A percentile compares a stretch with the other conserved stretches of the same genome.
These are phyloP conservation scores for Mangifera indica DNA, from an alignment of 345 rosid species.

Conservation along the genomic window DNA sequence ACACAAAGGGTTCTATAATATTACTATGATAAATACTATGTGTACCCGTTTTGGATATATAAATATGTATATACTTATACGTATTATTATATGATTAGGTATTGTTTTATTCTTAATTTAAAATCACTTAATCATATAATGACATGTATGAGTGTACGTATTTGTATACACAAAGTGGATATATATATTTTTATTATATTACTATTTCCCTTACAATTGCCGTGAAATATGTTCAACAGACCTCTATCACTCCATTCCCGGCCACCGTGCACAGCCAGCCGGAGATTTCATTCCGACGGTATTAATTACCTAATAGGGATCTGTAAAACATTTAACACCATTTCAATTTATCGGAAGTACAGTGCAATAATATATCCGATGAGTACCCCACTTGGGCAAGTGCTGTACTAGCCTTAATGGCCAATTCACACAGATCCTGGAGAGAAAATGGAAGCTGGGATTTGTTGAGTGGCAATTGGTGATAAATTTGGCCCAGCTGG, in stretches of 20 bases:
- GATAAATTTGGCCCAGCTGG: slow-evolving; percentile 40
- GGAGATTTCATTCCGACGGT: slow-evolving; percentile 5
- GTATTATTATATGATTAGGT: too few species aligned
- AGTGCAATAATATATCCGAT: neutral
- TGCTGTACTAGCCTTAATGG: slow-evolving; percentile 36
- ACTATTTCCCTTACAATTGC: neutral
- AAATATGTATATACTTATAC: too few species aligned
- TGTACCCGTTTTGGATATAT: too few species aligned
- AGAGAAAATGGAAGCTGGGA: slow-evolving; percentile 32
- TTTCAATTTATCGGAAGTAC: neutral
- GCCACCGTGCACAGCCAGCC: neutral
- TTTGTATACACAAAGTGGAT: too few species aligned
- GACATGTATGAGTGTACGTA: too few species aligned
- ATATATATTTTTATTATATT: too few species aligned
- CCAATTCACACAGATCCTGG: slow-evolving; percentile 38
- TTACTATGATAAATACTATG: too few species aligned
- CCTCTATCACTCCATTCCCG: slow-evolving; percentile 1
- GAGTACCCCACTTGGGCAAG: slow-evolving; percentile 11
- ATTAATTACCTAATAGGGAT: neutral
- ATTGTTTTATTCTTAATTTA: too few species aligned
- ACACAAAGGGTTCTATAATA: neutral
- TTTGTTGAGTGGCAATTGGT: slow-evolving; percentile 39
- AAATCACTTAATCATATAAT: too few species aligned
- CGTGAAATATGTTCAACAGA: neutral
- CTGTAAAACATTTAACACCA: neutral